Evolutionary conservation across 2,329 filamentous ascomycete species (phyloP), one percentile per base, ranked within the genome.

Genomic region (Polytolypa hystricis): DNA sequence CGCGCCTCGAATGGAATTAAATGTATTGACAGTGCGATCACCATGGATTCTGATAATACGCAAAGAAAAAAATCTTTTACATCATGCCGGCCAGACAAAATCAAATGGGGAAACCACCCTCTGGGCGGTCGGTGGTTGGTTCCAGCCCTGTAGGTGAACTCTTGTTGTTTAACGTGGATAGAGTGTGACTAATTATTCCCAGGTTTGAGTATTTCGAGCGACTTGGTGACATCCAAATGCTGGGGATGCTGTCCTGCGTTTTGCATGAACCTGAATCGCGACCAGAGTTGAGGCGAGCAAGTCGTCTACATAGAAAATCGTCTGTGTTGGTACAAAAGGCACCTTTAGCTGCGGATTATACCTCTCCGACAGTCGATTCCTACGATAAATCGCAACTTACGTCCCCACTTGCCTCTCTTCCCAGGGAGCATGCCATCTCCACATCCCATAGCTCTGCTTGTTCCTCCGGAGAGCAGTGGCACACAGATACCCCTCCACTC

Each of bases 161-260:
- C 16, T 26, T 29, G 14, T 30, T 5, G 15, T 11, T 20, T 19
- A 34, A 27, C 9, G 28, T 26, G 6, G 16, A 20, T 15, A 18
- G 14, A 25, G 30, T 26, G 14, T 7, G n/a, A 26, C 33, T 40
- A 32, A 34, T 23, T 21, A 14, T 17, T 4, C 10, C 32, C 16
- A 55, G 53, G 21, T 74, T 79, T 39, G 61, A 70, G 7, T 66
- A 77, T 52, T 79, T 74, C 41, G 75, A 79, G 48, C 58, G 55
- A 6, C 61, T 69, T 23, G 74, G 70, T n/a, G 74, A 80, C 51
- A 60, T 75, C 1, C 75, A 79, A 49, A 77, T 78, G 71, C 63
- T 79, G 21, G 76, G 73, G n/a, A 75, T 76, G 69, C 55, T 79
- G 25, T 74, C 75, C 3, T 77, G 73, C 43, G 64, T 79, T 21